Base-by-base conservation (phyloP, 306 rosid genomes). In the Casuarina equisetifolia region DNA sequence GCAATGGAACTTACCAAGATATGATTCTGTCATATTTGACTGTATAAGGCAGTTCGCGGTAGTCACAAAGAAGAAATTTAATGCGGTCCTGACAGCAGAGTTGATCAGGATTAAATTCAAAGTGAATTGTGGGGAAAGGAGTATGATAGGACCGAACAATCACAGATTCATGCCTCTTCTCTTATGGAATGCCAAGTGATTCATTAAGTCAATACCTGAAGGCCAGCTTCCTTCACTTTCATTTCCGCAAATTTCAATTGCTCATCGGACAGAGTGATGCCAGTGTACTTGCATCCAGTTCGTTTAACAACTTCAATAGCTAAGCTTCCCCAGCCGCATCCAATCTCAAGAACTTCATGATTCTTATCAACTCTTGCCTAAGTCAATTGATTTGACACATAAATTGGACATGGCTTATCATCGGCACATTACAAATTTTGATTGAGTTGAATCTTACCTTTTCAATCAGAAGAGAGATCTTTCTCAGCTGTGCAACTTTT, bases 251-350 rank as follows among this genome's bases (percentile, higher is more conserved):
- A 89, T 79, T 90, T 89, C 67, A 94, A 86, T 81, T 94, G 98
- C 79, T 92, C 97, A 62, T 85, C 82, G 0, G 98, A 92, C 66
- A 94, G 79, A 13, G 98, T 94, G 79, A 94, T 88, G 70, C 98
- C 97, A 4, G 95, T 94, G 84, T 92, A 94, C 72, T 72, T 88
- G 88, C 98, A 94, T 9, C 97, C 93, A 2, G 97, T 92, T 87
- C 20, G 84, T 73, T 87, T 86, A 55, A 88, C 97, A 40, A 92
- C 91, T 89, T 94, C 95, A 61, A 94, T 89, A 43, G 97, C 97
- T 84, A 94, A 85, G 81, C 89, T 88, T 76, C 98, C 98, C 98
- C 98, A 94, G 48, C 98, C 98, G 3, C 93, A 88, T 40, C 98
- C 97, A 38, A 94, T 89, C 75, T 94, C 98, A 53, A 94, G 93